Conservation (phyloP, 2,329 filamentous ascomycete genomes). For the Biscogniauxia mediterranea region DNA sequence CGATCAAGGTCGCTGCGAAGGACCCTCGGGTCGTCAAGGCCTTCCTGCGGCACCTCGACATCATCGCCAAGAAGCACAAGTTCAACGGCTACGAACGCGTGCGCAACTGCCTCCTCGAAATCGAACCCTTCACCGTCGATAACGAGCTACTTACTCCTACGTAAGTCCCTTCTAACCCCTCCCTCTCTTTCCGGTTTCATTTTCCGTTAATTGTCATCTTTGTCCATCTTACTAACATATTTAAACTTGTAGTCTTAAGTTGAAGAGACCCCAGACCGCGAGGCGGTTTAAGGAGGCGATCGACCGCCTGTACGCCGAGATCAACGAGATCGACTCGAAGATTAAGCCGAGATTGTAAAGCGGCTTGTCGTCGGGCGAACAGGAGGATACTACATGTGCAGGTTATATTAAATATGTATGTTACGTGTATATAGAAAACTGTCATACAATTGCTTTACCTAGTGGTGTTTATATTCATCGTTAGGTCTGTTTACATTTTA, state of each 20-base stretch:
- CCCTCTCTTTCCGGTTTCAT: not conserved
- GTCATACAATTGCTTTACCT: slow-evolving; percentile 1
- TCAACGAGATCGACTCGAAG: slow-evolving; percentile 39
- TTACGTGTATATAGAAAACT: slow-evolving; percentile 1
- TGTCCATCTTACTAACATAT: slow-evolving; percentile 16
- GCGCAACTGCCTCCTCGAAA: slow-evolving; percentile 66
- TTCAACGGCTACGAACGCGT: slow-evolving; percentile 91
- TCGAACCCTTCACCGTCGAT: slow-evolving; percentile 91
- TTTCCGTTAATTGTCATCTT: not conserved
- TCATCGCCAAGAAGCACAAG: slow-evolving; percentile 76
- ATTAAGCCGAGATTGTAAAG: slow-evolving; percentile 46
- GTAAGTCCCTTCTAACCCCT: slow-evolving; percentile 50
- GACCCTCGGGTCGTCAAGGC: slow-evolving; percentile 72
- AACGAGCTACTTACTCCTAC: slow-evolving; percentile 88
- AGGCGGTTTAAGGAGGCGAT: slow-evolving; percentile 53
- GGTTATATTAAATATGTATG: not conserved
- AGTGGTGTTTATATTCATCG: not conserved
- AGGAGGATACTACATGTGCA: not conserved
- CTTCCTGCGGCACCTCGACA: slow-evolving; percentile 75
- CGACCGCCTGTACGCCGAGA: slow-evolving; percentile 55
- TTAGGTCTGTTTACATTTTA: not conserved
- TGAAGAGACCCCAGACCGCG: slow-evolving; percentile 57
- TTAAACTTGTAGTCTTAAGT: slow-evolving; percentile 48
- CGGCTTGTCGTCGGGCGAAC: not conserved
- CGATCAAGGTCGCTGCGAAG: slow-evolving; percentile 63